Conservation (phyloP, 2,329 filamentous ascomycete genomes). For the Nemania abortiva region DNA sequence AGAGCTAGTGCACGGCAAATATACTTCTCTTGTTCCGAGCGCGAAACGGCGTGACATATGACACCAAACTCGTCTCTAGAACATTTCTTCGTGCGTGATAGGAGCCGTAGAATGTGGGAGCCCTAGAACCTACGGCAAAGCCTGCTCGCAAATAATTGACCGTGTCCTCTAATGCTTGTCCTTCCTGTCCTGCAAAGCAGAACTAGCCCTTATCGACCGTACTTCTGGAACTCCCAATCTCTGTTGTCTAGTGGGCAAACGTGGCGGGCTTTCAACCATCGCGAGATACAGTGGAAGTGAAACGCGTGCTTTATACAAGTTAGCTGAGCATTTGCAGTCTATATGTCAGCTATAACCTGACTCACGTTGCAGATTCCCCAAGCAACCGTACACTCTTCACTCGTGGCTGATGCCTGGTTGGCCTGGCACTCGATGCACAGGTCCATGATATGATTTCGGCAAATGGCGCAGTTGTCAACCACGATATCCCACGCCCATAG, state of each 20-base stretch:
- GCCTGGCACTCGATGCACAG: conserved; percentile 99
- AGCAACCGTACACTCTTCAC: conserved; percentile 97
- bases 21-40: conserved; percentile 37
- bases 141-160: conserved; percentile 2
- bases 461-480: conserved; percentile 99
- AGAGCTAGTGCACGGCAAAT: conserved; percentile 38
- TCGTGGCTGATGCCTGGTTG: conserved; percentile 96
- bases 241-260: conserved; percentile 97
- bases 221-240: conserved; percentile 99
- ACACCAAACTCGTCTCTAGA: conserved; percentile 3
- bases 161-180: background rate
- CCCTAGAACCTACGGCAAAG: background rate
- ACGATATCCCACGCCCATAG: conserved; percentile 99
- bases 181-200: background rate
- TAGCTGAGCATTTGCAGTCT: conserved; percentile 47
- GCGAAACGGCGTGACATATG: conserved; percentile 7
- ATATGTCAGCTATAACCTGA: conserved; percentile 41
- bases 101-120: conserved; percentile 13
- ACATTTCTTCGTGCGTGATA: conserved; percentile 4
- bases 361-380: conserved; percentile 99
- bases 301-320: conserved; percentile 83
- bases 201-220: conserved; percentile 70
- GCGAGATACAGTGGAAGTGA: conserved; percentile 99
- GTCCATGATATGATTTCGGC: conserved; percentile 99
- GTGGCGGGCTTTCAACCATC: conserved; percentile 99